These are phyloP conservation scores for Diaporthe vaccinii DNA, from an alignment of 2,329 filamentous ascomycete genomes.

Conservation along the genomic window DNA sequence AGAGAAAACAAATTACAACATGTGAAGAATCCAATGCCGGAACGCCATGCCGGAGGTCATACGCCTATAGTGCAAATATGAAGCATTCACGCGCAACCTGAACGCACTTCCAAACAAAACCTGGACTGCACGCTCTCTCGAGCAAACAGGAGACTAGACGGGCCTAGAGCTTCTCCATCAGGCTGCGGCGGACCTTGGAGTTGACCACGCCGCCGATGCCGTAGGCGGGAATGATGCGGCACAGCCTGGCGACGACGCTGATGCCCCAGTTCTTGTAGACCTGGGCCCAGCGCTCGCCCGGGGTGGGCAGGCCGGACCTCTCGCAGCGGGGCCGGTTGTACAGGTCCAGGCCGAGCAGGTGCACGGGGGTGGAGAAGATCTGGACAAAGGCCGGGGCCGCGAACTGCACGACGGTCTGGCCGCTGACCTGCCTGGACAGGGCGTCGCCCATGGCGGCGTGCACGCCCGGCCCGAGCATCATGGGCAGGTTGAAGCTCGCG, in stretches of 20 bases:
- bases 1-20: background rate
- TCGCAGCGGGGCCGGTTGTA: conserved; percentile 77
- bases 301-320: conserved; percentile 52
- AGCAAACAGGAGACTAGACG: background rate
- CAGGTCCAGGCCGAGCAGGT: conserved; percentile 86
- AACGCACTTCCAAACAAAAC: background rate
- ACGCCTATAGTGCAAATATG: conserved; percentile 29
- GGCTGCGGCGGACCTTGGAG: conserved; percentile 72
- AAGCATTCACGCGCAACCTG: background rate
- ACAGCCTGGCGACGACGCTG: conserved; percentile 81
- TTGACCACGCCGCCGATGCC: conserved; percentile 92
- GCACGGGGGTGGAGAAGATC: conserved; percentile 83
- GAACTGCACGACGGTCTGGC: conserved; percentile 81
- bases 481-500: conserved; percentile 90
- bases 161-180: conserved; percentile 74
- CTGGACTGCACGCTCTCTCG: background rate
- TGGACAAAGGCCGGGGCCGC: conserved; percentile 84
- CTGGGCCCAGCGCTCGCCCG: conserved; percentile 72
- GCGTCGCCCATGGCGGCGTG: conserved; percentile 67
- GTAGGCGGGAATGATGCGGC: conserved; percentile 89
- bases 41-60: conserved; percentile 38
- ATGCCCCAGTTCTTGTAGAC: conserved; percentile 83
- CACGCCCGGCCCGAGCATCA: conserved; percentile 79
- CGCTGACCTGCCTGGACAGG: conserved; percentile 63
- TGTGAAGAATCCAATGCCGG: conserved; percentile 19